Base-by-base conservation (phyloP, 805 yeast species). In the Nakazawaea holstii region DNA sequence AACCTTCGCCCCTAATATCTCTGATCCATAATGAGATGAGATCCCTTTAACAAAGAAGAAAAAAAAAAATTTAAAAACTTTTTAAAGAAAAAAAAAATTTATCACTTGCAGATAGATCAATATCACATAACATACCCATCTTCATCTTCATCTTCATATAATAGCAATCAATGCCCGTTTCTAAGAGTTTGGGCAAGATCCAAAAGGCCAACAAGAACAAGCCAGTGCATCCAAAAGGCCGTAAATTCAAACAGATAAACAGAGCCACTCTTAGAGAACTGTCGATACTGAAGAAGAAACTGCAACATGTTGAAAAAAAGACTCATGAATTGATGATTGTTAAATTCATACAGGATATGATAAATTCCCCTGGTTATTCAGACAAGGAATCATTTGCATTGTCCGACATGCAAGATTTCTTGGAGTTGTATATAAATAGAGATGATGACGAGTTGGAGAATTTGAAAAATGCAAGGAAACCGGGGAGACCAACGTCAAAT, bases 211-310 rank as follows among this genome's bases (percentile, higher is more conserved):
- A 82, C 47, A 68, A 77, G 49, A 74, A 74, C 56, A 79, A 76
- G 39, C 70, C 77, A 35, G 68, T 86, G 55, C 98, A 92, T 61
- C 94, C 95, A 20, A 84, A 83, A 59, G 96, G 97, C 8, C 77
- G 97, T 46, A 92, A 90, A 64, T 85, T 89, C 64, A 84, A 84
- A 64, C 88, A 85, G 61, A 68, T 92, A 44, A 83, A 83, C 48
- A 73, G 94, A 53, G 97, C 97, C n/a, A 80, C 95, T 1, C 67
- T 89, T 39, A 77, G 99, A 64, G 95, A 91, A 53, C 74, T 73
- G 43, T 87, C 86, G 61, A 66, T 92, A 44, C 76, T 72, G 33
- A 71, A 72, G 43, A 79, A 76, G 60, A 87, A 85, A 59, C 63
- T 72, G 20, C 73, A 72, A 43, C 79, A 78, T 55, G 64, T 74